Evolutionary conservation across 495 filamentous ascomycete genomes (phyloP), one percentile per base, ranked within the genome.

Genomic region (Lepidopterella palustris): DNA sequence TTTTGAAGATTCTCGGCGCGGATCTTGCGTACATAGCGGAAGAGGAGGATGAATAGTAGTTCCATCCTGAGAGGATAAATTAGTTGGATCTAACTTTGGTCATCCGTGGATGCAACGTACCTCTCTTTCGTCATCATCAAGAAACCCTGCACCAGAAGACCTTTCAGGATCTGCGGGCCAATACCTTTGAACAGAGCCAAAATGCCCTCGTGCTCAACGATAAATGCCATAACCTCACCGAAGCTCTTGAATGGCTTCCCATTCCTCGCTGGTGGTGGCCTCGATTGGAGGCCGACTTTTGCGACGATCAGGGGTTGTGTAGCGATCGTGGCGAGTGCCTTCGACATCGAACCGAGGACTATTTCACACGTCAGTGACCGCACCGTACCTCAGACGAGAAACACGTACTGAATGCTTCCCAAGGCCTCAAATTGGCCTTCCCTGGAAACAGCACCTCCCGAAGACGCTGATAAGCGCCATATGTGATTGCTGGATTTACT

Each of bases 101-200:
- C 55, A 27, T 29, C 18, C 15, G 53, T 31, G 32, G 26, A 31
- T 27, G 3, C 20, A 28, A 72, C 83, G 60, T 80, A 95, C 90
- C 90, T 83, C 74, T 99, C 95, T 77, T 99, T 99, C 3, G 89
- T 95, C 93, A 97, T 99, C 93, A 99, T 99, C 24, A 99, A 76
- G 50, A 97, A 77, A 54, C 93, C 93, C 69, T 99, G 93, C 4
- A 99, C 93, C 47, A 97, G 66, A 45, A 99, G 75, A 18, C 95
- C 93, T 74, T 99, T 99, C 48, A 87, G 67, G 51, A 99, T 85
- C 71, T 99, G 93, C 0, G 93, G 93, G 0, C 85, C 92, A 70
- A 99, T 95, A 23, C 93, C 93, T 77, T 97, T 99, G 79, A 97
- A 97, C 13, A 97, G 80, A 20, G 88, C 87, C 20, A 86, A 64